Conservation (phyloP, 2,329 filamentous ascomycete species). For the Hymenotorrendiella dingleyae region DNA sequence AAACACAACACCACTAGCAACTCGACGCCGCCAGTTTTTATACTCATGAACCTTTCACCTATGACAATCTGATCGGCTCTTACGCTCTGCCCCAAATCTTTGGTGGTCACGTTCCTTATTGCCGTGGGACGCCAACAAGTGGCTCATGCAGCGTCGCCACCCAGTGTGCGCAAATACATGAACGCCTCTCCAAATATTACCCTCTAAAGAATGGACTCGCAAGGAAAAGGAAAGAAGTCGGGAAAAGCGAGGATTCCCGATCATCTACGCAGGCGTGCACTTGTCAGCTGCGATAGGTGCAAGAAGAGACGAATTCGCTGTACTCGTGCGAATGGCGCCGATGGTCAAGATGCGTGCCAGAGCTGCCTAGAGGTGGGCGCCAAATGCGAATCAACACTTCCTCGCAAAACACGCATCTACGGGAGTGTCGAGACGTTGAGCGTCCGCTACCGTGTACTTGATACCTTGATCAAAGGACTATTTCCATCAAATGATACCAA, state of each 20-base stretch:
- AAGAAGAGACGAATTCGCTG: conserved; percentile 34
- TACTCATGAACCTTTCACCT: too few species aligned
- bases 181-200: not conserved
- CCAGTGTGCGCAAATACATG: too few species aligned
- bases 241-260: conserved; percentile 32
- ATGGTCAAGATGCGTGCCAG: conserved; percentile 31
- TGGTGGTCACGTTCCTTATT: too few species aligned
- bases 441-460: conserved; percentile 37
- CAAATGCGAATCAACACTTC: conserved; percentile 37
- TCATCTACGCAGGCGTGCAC: conserved; percentile 31
- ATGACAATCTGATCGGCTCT: too few species aligned
- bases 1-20: too few species aligned
- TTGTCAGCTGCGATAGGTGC: conserved; percentile 34
- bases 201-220: conserved; percentile 4
- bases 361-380: conserved; percentile 35
- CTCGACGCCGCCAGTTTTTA: too few species aligned
- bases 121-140: too few species aligned
- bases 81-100: too few species aligned
- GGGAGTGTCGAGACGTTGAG: conserved; percentile 41
- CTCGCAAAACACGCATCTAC: conserved; percentile 40
- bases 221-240: conserved; percentile 21
- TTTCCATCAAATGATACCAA: conserved; percentile 36
- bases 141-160: too few species aligned
- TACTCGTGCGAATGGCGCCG: conserved; percentile 23
- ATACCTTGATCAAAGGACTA: conserved; percentile 36